Evolutionary conservation across 2,329 filamentous ascomycete genomes (phyloP).

Genomic region (Aschersonia sp.): DNA sequence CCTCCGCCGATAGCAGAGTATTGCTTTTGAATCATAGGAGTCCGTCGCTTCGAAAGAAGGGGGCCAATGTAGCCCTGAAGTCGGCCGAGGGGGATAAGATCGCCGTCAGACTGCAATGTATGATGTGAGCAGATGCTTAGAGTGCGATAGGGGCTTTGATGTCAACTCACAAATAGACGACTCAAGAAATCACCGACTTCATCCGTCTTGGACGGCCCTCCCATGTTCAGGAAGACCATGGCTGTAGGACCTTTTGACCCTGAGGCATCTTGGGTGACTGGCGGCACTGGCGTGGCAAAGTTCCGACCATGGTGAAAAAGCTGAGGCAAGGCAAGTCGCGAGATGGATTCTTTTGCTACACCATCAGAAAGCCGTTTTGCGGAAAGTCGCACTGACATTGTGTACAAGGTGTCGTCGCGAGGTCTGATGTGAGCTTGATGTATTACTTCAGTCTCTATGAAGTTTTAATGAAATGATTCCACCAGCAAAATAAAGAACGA

Average conservation of each 20-base stretch:
- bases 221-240: constrained; percentile 99
- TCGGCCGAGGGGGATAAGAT: constrained; percentile 88
- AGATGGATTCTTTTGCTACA: constrained; percentile 11
- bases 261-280: constrained; percentile 64
- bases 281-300: constrained; percentile 39
- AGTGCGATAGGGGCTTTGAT: neutral
- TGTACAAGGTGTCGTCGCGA: neutral
- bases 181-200: constrained; percentile 86
- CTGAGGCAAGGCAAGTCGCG: constrained; percentile 14
- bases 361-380: constrained; percentile 15
- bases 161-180: constrained; percentile 65
- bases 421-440: neutral
- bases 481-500: too few species aligned
- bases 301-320: constrained; percentile 15
- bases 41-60: constrained; percentile 71
- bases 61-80: constrained; percentile 85
- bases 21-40: constrained; percentile 92
- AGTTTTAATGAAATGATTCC: too few species aligned
- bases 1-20: constrained; percentile 92
- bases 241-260: constrained; percentile 72
- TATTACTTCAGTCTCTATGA: neutral
- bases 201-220: constrained; percentile 73
- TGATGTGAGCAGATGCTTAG: neutral
- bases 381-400: constrained; percentile 18
- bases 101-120: constrained; percentile 59